A percentile compares a stretch with the other conserved stretches of the same genome.
Conservation (phyloP, 2,329 filamentous ascomycete genomes). For the Talaromyces albobiverticillius region DNA sequence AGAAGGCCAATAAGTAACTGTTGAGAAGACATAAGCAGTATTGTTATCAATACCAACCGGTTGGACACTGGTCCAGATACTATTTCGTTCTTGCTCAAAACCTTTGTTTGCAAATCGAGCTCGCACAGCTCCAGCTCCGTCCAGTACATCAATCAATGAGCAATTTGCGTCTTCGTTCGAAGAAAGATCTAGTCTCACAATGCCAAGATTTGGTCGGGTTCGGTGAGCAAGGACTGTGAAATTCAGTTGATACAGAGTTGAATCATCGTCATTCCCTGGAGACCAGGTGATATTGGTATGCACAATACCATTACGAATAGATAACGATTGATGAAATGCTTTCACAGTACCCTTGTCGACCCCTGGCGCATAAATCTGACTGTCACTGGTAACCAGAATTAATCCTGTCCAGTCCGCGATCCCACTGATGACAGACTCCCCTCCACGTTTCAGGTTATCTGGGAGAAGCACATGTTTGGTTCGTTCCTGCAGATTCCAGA, state of each 20-base stretch:
- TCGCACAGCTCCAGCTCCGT: constrained; percentile 14
- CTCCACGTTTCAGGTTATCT: constrained; percentile 11
- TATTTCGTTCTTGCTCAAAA: constrained; percentile 4
- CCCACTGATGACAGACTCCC: constrained; percentile 15
- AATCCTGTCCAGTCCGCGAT: constrained; percentile 16
- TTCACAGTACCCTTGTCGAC: constrained; percentile 9
- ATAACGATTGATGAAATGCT: constrained; percentile 12
- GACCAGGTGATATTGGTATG: constrained; percentile 13
- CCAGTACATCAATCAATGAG: constrained; percentile 10
- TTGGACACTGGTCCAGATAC: constrained; percentile 15
- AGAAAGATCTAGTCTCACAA: constrained; percentile 11
- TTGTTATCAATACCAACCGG: constrained; percentile 7
- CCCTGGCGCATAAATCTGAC: constrained; percentile 9
- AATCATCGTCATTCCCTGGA: not conserved
- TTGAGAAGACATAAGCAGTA: constrained; percentile 10
- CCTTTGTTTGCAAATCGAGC: constrained; percentile 9
- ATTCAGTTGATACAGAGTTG: constrained; percentile 10
- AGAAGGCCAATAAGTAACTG: not conserved
- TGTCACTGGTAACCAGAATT: constrained; percentile 7
- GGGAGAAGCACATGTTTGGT: constrained; percentile 10
- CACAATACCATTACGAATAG: constrained; percentile 13
- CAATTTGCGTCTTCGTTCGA: not conserved
- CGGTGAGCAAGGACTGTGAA: constrained; percentile 15
- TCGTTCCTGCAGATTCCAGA: constrained; percentile 12
- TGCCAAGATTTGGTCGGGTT: constrained; percentile 8